Base-by-base conservation (phyloP, 306 rosid species). In the Casuarina glauca region DNA sequence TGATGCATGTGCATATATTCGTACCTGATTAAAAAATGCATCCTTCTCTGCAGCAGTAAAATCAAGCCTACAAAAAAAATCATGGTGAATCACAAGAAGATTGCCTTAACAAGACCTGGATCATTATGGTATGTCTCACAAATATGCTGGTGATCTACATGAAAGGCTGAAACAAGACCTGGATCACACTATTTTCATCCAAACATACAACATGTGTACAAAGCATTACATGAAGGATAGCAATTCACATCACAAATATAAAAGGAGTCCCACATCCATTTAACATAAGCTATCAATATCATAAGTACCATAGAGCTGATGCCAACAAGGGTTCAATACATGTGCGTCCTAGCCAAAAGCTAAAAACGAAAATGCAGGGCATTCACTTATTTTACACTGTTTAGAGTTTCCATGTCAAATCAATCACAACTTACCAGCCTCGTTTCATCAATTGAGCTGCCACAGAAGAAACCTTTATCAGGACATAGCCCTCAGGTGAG, bases 391-490 rank as follows among this genome's bases (percentile, higher is more conserved):
- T 6, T 53, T 46, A 62, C 46, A 46, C 35, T 3, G 38, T 39
- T 38, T 36, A 8, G 32, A 3, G 16, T 44, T 58, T 54, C 39
- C 74, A 38, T 63, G 32, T 48, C 26, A 64, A 51, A 74, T 49
- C 58, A 63, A 38, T 76, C 13, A 5, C 74, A 73, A 79, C 90
- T 82, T 86, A 94, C 98, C 98, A 94, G 76, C 95, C 98, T 89
- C 98, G 90, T 89, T 94, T 94, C 89, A 94, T 84, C 86, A 94
- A 86, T 81, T 92, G 98, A 82, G 95, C 85, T 77, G 98, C 97
- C 78, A 94, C 97, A 16, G 97, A 90, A 79, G 98, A 89, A 77
- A 92, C 95, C 87, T 94, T 94, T 75, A 80, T 86, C 86, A 90
- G 97, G 76, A 94, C 97, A 84, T 82, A 94, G 68, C 88, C 82